These are phyloP conservation scores for Castanea crenata DNA, from an alignment of 306 rosid genomes.

Conservation along the genomic window DNA sequence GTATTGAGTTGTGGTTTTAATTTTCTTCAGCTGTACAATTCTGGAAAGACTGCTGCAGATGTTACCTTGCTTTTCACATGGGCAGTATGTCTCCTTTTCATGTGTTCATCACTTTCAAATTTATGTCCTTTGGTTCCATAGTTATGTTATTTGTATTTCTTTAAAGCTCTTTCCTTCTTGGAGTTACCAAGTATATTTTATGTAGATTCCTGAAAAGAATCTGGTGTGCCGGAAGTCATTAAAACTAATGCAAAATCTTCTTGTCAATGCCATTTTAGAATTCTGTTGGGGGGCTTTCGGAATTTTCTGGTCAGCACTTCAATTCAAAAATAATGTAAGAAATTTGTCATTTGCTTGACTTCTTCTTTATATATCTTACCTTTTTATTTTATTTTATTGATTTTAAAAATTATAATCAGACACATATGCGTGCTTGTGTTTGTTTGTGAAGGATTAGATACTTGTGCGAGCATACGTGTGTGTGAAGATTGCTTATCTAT, in stretches of 20 bases:
- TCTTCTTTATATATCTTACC: slow-evolving; percentile 13
- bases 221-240: neutral
- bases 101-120: neutral
- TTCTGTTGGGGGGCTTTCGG: slow-evolving; percentile 92
- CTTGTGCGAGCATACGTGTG: neutral
- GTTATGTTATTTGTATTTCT: slow-evolving; percentile 14
- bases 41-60: slow-evolving; percentile 71
- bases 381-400: neutral
- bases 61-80: slow-evolving; percentile 90
- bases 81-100: slow-evolving; percentile 62
- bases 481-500: neutral
- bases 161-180: slow-evolving; percentile 10
- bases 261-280: slow-evolving; percentile 51
- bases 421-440: neutral
- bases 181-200: slow-evolving; percentile 18
- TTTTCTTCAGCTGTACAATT: slow-evolving; percentile 65
- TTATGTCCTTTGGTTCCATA: neutral
- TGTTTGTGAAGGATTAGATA: neutral
- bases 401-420: neutral
- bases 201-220: neutral
- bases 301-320: slow-evolving; percentile 77
- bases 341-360: slow-evolving; percentile 15
- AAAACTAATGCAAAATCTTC: slow-evolving; percentile 17
- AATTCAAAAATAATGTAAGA: slow-evolving; percentile 76
- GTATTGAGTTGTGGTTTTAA: slow-evolving; percentile 7